Conservation (phyloP, 768 basidiomycete genomes). For the Hemileccinum impolitum region DNA sequence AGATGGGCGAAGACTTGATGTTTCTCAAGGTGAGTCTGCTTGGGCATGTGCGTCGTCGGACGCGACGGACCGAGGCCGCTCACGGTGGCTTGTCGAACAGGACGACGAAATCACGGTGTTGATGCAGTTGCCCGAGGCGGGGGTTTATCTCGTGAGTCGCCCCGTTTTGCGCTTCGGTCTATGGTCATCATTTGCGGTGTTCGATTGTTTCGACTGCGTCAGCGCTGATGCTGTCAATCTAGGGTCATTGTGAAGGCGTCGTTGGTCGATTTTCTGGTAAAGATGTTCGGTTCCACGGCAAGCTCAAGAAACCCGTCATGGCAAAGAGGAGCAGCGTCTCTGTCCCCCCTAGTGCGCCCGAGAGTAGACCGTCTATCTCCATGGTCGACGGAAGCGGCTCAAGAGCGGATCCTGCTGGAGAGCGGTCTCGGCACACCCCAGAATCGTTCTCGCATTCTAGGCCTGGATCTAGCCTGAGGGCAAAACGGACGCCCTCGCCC, state of each 20-base stretch:
- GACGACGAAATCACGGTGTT: slow-evolving; percentile 78
- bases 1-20: slow-evolving; percentile 72
- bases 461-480: slow-evolving; percentile 19
- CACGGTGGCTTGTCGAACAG: slow-evolving; percentile 34
- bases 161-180: background rate
- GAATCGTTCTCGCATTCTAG: slow-evolving; percentile 18
- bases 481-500: slow-evolving; percentile 19
- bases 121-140: slow-evolving; percentile 61
- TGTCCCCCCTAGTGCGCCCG: background rate
- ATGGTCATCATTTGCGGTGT: too few relatives aligned
- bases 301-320: slow-evolving; percentile 78
- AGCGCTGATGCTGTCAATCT: background rate
- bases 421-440: slow-evolving; percentile 5
- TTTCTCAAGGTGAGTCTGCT: slow-evolving; percentile 63
- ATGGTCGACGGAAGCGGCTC: slow-evolving; percentile 10
- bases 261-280: slow-evolving; percentile 68
- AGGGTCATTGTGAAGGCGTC: slow-evolving; percentile 89
- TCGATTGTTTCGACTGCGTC: background rate
- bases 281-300: slow-evolving; percentile 67
- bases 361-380: slow-evolving; percentile 18
- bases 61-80: background rate
- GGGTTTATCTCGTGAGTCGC: slow-evolving; percentile 57
- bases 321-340: slow-evolving; percentile 50
- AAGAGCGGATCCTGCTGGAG: background rate
- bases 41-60: background rate